Evolutionary conservation across 1,139 yeast genomes (phyloP).

Genomic region (Geotrichum fermentans): DNA sequence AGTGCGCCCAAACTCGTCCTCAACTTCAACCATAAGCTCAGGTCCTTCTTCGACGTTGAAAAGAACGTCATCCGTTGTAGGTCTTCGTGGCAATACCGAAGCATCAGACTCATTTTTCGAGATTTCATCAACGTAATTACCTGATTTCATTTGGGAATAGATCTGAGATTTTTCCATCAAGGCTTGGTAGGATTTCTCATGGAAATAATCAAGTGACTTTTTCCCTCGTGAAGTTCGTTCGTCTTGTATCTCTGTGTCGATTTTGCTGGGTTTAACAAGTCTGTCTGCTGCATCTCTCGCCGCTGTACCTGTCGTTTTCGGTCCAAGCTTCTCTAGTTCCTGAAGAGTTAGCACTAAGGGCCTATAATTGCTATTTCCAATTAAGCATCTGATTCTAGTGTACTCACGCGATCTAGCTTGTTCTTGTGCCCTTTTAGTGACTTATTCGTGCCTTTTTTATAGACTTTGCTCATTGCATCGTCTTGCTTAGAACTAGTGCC

Average conservation of each 20-base stretch:
- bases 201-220: slow-evolving; percentile 8
- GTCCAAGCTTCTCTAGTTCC: slow-evolving; percentile 8
- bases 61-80: slow-evolving; percentile 11
- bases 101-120: neutral
- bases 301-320: no score
- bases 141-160: slow-evolving; percentile 12
- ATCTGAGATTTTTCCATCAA: slow-evolving; percentile 10
- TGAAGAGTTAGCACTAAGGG: neutral
- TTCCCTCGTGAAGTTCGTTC: slow-evolving; percentile 11
- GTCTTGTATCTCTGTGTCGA: neutral
- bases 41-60: slow-evolving; percentile 11
- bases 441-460: slow-evolving; percentile 6
- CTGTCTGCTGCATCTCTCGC: no score
- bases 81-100: slow-evolving; percentile 1
- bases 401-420: slow-evolving; percentile 16
- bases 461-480: slow-evolving; percentile 18
- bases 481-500: slow-evolving; percentile 22
- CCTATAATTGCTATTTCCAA: no score
- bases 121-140: neutral
- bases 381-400: neutral
- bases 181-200: slow-evolving; percentile 13
- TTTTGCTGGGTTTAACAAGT: neutral
- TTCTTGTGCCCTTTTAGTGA: slow-evolving; percentile 17
- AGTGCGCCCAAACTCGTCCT: slow-evolving; percentile 36
- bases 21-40: slow-evolving; percentile 30